phyloP scores from a whole-genome alignment of 2,329 filamentous ascomycete genomes.

The Eutypella sp. region DNA sequence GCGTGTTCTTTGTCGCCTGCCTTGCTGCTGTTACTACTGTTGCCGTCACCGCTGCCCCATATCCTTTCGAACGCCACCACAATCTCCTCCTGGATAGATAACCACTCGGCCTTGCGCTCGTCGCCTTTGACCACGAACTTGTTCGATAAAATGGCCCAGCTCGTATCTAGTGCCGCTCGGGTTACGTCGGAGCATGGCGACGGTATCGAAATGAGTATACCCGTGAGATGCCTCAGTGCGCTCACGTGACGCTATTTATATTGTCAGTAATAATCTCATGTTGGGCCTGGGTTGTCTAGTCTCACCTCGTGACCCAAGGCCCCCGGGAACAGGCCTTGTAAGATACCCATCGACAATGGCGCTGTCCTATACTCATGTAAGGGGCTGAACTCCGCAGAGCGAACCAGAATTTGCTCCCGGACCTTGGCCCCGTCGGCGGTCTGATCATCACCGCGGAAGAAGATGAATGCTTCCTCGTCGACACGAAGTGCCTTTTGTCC shows the following conservation, averaged over 20 bases:
- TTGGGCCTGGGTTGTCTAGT: not conserved
- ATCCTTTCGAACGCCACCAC: slow-evolving; percentile 4
- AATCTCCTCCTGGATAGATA: slow-evolving; percentile 12
- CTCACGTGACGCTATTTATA: slow-evolving; percentile 12
- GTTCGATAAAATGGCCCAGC: slow-evolving; percentile 22
- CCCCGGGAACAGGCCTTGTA: slow-evolving; percentile 23
- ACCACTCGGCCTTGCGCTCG: slow-evolving; percentile 1
- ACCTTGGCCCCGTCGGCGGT: not conserved
- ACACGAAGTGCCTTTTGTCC: slow-evolving; percentile 21
- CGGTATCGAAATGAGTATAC: slow-evolving; percentile 6
- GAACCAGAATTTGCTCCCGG: not conserved
- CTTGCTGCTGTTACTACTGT: no score
- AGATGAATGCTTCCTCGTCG: slow-evolving; percentile 15
- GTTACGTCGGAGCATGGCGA: slow-evolving; percentile 13
- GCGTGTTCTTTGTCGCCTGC: slow-evolving; percentile 1
- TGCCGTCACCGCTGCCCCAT: not conserved
- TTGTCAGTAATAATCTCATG: slow-evolving; percentile 2
- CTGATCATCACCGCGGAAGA: slow-evolving; percentile 16
- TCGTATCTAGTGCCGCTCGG: slow-evolving; percentile 21
- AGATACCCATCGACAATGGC: slow-evolving; percentile 25
- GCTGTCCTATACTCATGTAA: slow-evolving; percentile 19
- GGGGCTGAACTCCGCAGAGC: slow-evolving; percentile 9
- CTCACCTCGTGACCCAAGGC: slow-evolving; percentile 19
- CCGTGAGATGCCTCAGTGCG: slow-evolving; percentile 13
- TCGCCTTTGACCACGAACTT: slow-evolving; percentile 16